Evolutionary conservation across 495 filamentous ascomycete genomes (phyloP), one percentile per base, ranked within the genome.

Genomic region (Neurospora sp.): DNA sequence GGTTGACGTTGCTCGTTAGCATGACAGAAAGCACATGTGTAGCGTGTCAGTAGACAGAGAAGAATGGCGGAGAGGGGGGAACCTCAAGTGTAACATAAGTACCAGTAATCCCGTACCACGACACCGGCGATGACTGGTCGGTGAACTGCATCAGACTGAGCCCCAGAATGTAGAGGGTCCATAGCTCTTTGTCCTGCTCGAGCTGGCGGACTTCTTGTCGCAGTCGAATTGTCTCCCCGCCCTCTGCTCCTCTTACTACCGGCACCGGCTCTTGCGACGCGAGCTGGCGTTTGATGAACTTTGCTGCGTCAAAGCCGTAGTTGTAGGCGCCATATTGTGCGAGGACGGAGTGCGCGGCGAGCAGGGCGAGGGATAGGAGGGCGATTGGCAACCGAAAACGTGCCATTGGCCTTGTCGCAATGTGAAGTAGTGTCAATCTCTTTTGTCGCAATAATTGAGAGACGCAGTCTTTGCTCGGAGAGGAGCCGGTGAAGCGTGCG

Each of bases 161-260:
- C 7, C 83, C 89, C 23, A 90, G 82, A 35, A 90, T 77, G 78
- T 87, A 91, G 70, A 90, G 77, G 71, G 85, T 90, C 87, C 86
- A 90, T 73, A 84, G 79, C 70, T 89, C 87, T 5, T 78, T 46
- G 73, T 90, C 84, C 70, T 87, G 80, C 77, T 91, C 81, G 27
- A 91, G 75, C 48, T 90, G 78, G 40, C 88, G 81, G 70, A 91
- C 87, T 77, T 91, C 89, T 70, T 74, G 78, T 31, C 81, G 76
- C 70, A 79, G 41, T 4, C 71, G 73, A 1, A 81, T 42, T n/a
- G 69, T 73, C n/a, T 71, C 73, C 20, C 69, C 71, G 48, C 20
- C 69, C 10, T 71, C 77, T 5, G 48, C 73, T 9, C 75, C 73
- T 31, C 39, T 77, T 40, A 79, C 75, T 38, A 81, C 74, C 31